Base-by-base conservation (phyloP, 164 flowering plant genomes). In the Umbilicus rupestris region DNA sequence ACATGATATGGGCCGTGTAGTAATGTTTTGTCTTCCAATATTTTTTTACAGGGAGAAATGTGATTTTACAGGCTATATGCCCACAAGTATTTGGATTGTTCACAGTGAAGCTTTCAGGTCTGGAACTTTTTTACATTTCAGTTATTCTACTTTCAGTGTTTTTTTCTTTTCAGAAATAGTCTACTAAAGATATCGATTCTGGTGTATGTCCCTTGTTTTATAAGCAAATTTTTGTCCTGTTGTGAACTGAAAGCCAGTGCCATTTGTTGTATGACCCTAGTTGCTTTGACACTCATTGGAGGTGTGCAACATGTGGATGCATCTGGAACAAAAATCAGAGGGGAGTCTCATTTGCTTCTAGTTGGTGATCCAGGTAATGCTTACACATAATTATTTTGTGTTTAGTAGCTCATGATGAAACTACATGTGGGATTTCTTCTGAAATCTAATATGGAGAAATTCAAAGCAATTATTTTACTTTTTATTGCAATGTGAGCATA, bases 261-360 rank as follows among this genome's bases (percentile, higher is more conserved):
- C 39, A 52, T 62, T 66, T 63, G 33, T 71, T 20, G 12, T 35
- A 66, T 74, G 20, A 44, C 62, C 31, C 28, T 52, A 89, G 97
- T 89, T 76, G 90, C 95, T 24, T 78, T 94, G 52, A 91, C 97
- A 29, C 85, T 94, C 57, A 85, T 89, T 79, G 97, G 99, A 74
- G 99, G 99, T 58, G 99, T 94, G 50, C 97, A 94, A 74, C 97
- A 91, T 75, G 82, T 89, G 80, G 96, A 88, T 84, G 96, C 84
- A 72, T 88, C 96, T 77, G 99, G 99, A 68, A 89, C 97, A 70
- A 94, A 89, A 78, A 78, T 91, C 65, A 88, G 99, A 66, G 99
- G 97, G 65, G 96, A 94, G 76, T 94, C 97, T 66, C 99, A 94
- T 75, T 77, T 94, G 71, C 97, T 94, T 78, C 79, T 94, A 63